Evolutionary conservation across 495 filamentous ascomycete genomes (phyloP).

Genomic region (Ramalina peruviana): DNA sequence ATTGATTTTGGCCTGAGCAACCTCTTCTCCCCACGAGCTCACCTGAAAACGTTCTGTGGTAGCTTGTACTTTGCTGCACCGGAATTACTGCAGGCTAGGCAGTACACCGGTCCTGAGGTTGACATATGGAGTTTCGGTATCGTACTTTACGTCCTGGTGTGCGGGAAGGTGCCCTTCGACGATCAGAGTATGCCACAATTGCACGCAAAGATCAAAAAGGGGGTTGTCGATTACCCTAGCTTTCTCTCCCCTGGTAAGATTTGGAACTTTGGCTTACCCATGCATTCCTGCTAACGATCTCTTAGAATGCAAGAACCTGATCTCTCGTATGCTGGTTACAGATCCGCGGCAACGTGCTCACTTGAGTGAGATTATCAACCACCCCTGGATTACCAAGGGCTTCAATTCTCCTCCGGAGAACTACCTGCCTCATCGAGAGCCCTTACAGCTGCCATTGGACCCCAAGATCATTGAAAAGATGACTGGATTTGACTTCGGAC

Average conservation of each 20-base stretch:
- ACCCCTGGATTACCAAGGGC: slow-evolving; percentile 96
- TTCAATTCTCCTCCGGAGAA: slow-evolving; percentile 81
- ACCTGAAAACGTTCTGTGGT: slow-evolving; percentile 94
- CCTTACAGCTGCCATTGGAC: slow-evolving; percentile 74
- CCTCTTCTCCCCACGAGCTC: slow-evolving; percentile 72
- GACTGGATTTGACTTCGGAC: slow-evolving; percentile 96
- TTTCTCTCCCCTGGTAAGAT: slow-evolving; percentile 76
- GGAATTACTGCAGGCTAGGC: slow-evolving; percentile 82
- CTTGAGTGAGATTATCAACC: slow-evolving; percentile 83
- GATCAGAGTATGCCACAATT: slow-evolving; percentile 98
- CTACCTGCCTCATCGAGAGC: slow-evolving; percentile 70
- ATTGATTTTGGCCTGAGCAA: slow-evolving; percentile 99
- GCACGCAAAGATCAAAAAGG: slow-evolving; percentile 98
- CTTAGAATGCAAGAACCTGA: slow-evolving; percentile 82
- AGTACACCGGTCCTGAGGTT: slow-evolving; percentile 92
- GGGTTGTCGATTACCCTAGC: slow-evolving; percentile 84
- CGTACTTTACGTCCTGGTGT: slow-evolving; percentile 95
- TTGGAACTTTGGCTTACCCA: not conserved
- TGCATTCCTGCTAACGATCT: slow-evolving; percentile 18
- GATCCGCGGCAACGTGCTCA: slow-evolving; percentile 79
- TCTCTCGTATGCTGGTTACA: slow-evolving; percentile 92
- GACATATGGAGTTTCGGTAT: slow-evolving; percentile 99
- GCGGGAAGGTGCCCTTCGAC: slow-evolving; percentile 96
- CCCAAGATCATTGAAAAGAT: slow-evolving; percentile 73
- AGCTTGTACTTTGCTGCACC: slow-evolving; percentile 97